These are phyloP conservation scores for Neurospora cerealis DNA, from an alignment of 495 filamentous ascomycete species.

Conservation along the genomic window DNA sequence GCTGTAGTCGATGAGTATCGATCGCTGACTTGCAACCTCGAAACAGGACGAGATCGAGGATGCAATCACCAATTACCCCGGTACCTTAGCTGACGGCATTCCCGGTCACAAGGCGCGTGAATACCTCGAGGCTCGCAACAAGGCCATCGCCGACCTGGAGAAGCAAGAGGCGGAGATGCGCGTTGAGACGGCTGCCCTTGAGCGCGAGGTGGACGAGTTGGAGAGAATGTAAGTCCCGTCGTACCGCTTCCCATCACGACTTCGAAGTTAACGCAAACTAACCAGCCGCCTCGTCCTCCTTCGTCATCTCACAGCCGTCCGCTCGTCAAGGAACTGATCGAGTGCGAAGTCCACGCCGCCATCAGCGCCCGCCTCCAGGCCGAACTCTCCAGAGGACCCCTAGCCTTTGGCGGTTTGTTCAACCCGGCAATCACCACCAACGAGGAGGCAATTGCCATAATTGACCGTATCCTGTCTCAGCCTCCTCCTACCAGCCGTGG, in stretches of 20 bases:
- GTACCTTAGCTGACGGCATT: neutral
- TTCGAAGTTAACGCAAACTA: neutral
- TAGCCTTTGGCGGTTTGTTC: neutral
- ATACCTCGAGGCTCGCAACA: neutral
- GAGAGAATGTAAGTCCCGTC: neutral
- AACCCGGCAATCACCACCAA: neutral
- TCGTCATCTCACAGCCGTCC: neutral
- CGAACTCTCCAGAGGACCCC: neutral
- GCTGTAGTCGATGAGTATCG: neutral
- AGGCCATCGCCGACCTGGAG: neutral
- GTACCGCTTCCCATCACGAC: neutral
- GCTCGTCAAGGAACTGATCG: neutral
- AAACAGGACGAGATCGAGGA: neutral
- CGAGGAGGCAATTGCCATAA: neutral
- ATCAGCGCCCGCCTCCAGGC: neutral
- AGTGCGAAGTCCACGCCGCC: neutral
- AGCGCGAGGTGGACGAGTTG: neutral
- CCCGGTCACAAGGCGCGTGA: neutral
- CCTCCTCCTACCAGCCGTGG: neutral
- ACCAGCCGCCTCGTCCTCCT: neutral
- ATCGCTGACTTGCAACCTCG: neutral
- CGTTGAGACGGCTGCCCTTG: neutral
- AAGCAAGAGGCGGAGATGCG: neutral
- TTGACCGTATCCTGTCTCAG: neutral
- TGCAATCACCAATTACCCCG: neutral